Conservation (phyloP, 225 moss, liverwort and hornwort species). For the Neckera pumila region DNA sequence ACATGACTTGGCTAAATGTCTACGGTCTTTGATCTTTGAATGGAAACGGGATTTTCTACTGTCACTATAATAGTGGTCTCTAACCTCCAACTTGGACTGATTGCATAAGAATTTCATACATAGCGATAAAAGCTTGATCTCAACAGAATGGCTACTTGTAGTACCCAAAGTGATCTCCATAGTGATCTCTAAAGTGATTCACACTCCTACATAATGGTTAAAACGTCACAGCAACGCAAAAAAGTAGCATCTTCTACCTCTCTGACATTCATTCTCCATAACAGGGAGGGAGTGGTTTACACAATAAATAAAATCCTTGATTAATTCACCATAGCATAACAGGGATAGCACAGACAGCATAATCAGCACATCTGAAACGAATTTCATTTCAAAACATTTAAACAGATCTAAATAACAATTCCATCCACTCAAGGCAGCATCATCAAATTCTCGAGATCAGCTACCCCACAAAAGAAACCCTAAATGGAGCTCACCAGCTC, state of each 20-base stretch:
- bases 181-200: neutral
- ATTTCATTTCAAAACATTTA: neutral
- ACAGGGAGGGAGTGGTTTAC: neutral
- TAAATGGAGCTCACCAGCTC: neutral
- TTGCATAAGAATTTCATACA: neutral
- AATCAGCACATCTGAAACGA: neutral
- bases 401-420: neutral
- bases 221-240: neutral
- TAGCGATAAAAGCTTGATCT: neutral
- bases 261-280: neutral
- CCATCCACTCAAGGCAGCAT: neutral
- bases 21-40: neutral
- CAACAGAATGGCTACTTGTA: neutral
- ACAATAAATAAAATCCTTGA: neutral
- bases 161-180: neutral
- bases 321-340: neutral
- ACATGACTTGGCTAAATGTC: neutral
- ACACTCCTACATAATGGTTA: neutral
- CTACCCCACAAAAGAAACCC: neutral
- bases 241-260: neutral
- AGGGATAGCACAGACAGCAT: neutral
- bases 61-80: neutral
- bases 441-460: neutral
- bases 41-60: neutral
- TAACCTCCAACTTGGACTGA: neutral